These are phyloP conservation scores for Wallacemonas collosoma DNA, from an alignment of 208 protist species.

Conservation along the genomic window DNA sequence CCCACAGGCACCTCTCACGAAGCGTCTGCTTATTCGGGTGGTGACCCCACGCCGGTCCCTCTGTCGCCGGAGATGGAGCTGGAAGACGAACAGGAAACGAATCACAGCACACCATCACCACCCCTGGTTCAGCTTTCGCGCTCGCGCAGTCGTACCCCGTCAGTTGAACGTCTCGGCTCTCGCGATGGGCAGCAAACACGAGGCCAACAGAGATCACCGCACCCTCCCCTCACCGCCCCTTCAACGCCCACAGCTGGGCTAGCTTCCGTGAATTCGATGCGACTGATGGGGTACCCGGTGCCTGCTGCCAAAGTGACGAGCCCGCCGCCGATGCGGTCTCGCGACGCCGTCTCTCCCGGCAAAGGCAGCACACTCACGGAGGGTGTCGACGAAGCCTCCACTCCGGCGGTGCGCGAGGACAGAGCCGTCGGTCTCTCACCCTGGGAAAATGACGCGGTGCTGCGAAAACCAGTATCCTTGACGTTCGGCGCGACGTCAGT, in stretches of 20 bases:
- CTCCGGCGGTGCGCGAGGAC: neutral
- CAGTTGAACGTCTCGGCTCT: too few relatives aligned
- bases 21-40: too few relatives aligned
- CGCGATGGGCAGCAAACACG: too few relatives aligned
- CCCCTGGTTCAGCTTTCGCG: neutral
- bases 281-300: neutral
- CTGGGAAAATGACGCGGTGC: neutral
- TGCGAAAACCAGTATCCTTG: neutral
- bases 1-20: too few relatives aligned
- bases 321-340: too few relatives aligned
- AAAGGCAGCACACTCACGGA: neutral
- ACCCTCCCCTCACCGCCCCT: neutral
- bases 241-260: neutral
- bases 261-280: neutral
- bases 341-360: neutral
- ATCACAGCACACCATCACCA: neutral
- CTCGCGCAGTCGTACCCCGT: neutral
- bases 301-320: neutral
- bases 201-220: too few relatives aligned
- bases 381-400: neutral
- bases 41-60: neutral
- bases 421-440: neutral
- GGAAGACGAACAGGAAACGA: neutral
- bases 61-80: neutral
- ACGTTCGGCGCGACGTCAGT: neutral